Conservation (phyloP, 495 filamentous ascomycete genomes). For the Aspergillus affinis region DNA sequence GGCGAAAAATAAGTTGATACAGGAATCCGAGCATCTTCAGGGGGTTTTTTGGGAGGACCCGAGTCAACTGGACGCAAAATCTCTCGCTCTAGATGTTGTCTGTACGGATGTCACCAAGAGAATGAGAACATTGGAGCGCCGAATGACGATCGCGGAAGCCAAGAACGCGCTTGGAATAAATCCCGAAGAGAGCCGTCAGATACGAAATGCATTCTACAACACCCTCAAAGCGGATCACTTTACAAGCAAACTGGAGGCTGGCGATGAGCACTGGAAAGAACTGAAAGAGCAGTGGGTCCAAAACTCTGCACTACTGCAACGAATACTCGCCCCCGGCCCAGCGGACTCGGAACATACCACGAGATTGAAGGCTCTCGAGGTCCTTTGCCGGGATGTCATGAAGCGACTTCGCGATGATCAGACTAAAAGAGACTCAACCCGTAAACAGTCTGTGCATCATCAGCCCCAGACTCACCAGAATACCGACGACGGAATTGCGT, state of each 20-base stretch:
- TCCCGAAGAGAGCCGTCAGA: slow-evolving; percentile 64
- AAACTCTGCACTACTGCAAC: slow-evolving; percentile 54
- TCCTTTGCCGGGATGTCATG: slow-evolving; percentile 70
- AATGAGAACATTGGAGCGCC: slow-evolving; percentile 61
- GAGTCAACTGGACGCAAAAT: slow-evolving; percentile 50
- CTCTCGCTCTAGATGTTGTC: slow-evolving; percentile 72
- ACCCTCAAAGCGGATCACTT: slow-evolving; percentile 68
- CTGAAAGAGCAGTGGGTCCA: slow-evolving; percentile 69
- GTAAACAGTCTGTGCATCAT: slow-evolving; percentile 41
- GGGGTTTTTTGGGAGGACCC: slow-evolving; percentile 58
- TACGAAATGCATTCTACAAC: slow-evolving; percentile 65
- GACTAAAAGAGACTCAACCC: slow-evolving; percentile 55
- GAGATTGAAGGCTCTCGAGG: slow-evolving; percentile 66
- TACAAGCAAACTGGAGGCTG: slow-evolving; percentile 70
- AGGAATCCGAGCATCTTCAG: slow-evolving; percentile 63
- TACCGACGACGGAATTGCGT: slow-evolving; percentile 27
- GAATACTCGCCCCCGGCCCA: slow-evolving; percentile 53
- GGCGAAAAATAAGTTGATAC: slow-evolving; percentile 66
- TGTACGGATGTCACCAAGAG: slow-evolving; percentile 81
- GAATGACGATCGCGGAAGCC: slow-evolving; percentile 69
- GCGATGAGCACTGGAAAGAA: slow-evolving; percentile 68
- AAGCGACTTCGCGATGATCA: slow-evolving; percentile 71
- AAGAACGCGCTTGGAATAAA: slow-evolving; percentile 72
- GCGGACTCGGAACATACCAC: slow-evolving; percentile 53
- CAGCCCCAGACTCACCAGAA: slow-evolving; percentile 24